phyloP scores from a whole-genome alignment of 345 rosid genomes.

The Heritiera fomes region DNA sequence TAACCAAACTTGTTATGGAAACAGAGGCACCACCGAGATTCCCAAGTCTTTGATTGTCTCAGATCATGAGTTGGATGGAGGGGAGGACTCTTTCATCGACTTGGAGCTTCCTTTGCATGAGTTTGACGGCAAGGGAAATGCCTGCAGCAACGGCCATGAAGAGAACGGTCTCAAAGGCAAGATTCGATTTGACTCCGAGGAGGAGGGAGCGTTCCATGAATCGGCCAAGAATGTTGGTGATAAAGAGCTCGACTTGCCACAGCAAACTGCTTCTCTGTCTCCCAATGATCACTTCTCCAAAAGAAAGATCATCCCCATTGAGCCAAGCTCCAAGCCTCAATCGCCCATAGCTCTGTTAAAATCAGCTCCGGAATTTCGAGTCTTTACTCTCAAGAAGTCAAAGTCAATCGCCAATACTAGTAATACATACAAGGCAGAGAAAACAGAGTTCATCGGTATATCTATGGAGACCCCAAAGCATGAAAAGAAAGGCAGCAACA shows the following conservation, averaged over 20 bases:
- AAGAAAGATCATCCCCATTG: constrained; percentile 72
- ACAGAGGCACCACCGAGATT: constrained; percentile 15
- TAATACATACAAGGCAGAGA: constrained; percentile 27
- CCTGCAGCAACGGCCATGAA: constrained; percentile 2
- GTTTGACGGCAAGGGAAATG: constrained; percentile 26
- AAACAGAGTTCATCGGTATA: constrained; percentile 20
- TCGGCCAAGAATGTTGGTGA: constrained; percentile 25
- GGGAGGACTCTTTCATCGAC: constrained; percentile 88
- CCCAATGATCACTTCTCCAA: constrained; percentile 43
- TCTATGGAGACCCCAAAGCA: constrained; percentile 20
- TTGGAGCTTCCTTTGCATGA: constrained; percentile 69
- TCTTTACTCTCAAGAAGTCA: constrained; percentile 56
- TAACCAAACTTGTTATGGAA: constrained; percentile 23
- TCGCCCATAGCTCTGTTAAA: constrained; percentile 64
- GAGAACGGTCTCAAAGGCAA: constrained; percentile 9
- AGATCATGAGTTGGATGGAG: constrained; percentile 50
- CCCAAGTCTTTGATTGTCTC: constrained; percentile 27
- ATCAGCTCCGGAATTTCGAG: constrained; percentile 62
- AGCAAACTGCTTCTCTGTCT: constrained; percentile 36
- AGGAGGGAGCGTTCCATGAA: constrained; percentile 19
- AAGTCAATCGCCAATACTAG: constrained; percentile 37
- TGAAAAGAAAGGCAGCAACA: constrained; percentile 31
- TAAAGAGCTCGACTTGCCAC: constrained; percentile 22
- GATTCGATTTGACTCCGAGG: constrained; percentile 25
- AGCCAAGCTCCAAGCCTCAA: constrained; percentile 50